A percentile compares a stretch with the other conserved stretches of the same genome.
Conservation (phyloP, 345 rosid species). For the Combretum micranthum region DNA sequence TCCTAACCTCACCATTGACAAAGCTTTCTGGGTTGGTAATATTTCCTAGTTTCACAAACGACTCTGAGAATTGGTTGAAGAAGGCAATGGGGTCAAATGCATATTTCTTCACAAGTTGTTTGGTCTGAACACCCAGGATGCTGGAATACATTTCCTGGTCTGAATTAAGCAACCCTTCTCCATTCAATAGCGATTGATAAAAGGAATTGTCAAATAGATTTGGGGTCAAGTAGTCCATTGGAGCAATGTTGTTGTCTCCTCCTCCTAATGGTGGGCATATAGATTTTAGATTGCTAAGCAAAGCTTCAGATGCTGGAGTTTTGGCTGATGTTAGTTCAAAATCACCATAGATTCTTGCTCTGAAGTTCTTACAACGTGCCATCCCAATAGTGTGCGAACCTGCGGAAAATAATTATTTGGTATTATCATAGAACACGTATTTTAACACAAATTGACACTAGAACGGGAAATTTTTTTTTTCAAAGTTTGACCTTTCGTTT, state of each 20-base stretch:
- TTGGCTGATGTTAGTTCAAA: conserved; percentile 35
- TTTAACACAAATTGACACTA: too few relatives aligned
- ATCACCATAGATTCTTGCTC: conserved; percentile 60
- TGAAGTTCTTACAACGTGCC: conserved; percentile 66
- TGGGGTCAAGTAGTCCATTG: conserved; percentile 69
- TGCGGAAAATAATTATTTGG: too few relatives aligned
- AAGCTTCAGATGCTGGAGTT: conserved; percentile 26
- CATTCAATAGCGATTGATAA: conserved; percentile 47
- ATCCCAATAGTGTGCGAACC: conserved; percentile 89
- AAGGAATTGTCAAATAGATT: conserved; percentile 70
- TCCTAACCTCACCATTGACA: conserved; percentile 67
- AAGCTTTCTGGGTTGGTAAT: conserved; percentile 58
- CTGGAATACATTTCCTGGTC: conserved; percentile 90
- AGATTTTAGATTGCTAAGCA: conserved; percentile 37
- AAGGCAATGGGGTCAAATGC: conserved; percentile 64
- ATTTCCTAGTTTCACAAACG: conserved; percentile 91
- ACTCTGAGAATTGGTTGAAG: conserved; percentile 71
- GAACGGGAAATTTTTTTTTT: too few relatives aligned
- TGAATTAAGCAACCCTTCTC: conserved; percentile 69
- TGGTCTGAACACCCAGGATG: conserved; percentile 49
- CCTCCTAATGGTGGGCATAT: conserved; percentile 49
- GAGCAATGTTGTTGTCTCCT: conserved; percentile 50
- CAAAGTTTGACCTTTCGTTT: too few relatives aligned
- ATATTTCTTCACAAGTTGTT: conserved; percentile 49
- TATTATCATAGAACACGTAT: too few relatives aligned